Base-by-base conservation (phyloP, 352 stramenopile genomes). In the Chrysophaeum taylorii region DNA sequence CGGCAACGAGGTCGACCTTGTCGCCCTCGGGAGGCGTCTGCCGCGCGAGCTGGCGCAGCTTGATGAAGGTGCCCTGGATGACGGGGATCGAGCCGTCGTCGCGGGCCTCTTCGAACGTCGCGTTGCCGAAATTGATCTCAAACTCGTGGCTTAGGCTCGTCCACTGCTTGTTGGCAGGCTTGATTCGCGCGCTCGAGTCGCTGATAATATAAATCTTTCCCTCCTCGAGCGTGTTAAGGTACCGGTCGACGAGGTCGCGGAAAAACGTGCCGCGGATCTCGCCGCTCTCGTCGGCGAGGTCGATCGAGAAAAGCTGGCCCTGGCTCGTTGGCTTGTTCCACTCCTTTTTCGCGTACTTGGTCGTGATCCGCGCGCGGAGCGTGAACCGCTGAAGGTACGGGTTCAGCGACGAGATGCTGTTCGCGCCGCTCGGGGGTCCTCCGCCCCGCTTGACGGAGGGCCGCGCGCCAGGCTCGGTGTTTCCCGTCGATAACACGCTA, bases 201-300 rank as follows among this genome's bases (percentile, higher is more conserved):
- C 83, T 84, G 73, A 98, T 97, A 74, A 86, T 96, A 76, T 97
- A 98, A 0, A 98, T 87, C 38, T 78, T 77, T 21, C 89, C 85
- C 7, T 84, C 76, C 75, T 93, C 68, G 39, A 99, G 78, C 18
- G 92, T 72, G 45, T 90, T 81, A 81, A 96, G 96, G 72, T 96
- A 98, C 75, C 96, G 96, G 73, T 98, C 94, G 21, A 97, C 92
- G 0, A 88, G 91, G 63, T 98, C 95, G 73, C 98, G 98, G 80
- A 99, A 99, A 75, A 99, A 96, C 27, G 96, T 99, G 57, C 84
- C 92, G 53, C 92, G 89, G 69, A 99, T 97, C 80, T 99, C 94
- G 35, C 91, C 93, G 37, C 89, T 89, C 27, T 84, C 79, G 77
- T 99, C 96, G 37, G 98, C 79, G 36, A 99, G 79, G 71, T 97